Evolutionary conservation across 352 stramenopile genomes (phyloP), one percentile per base, ranked within the genome.

Genomic region (Pythium angustatum): DNA sequence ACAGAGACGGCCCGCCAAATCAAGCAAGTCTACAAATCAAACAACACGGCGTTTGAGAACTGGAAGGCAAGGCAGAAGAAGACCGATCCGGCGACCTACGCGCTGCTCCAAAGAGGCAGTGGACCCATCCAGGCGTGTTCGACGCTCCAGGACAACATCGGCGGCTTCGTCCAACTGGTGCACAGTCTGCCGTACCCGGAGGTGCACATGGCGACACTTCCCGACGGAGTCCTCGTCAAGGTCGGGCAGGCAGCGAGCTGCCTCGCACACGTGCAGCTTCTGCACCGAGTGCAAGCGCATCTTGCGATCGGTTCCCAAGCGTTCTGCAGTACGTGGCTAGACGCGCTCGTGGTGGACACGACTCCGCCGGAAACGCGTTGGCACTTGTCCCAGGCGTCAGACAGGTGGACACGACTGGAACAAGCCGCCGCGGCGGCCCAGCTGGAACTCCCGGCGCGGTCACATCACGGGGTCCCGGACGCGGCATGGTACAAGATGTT

Each of bases 11-110:
- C 50, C 15, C 2, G 31, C 7, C 30, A 57, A 8, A 3, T 57
- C 1, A 3, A 24, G 45, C 50, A 28, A 33, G 12, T 28, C 5
- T 57, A 43, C 50, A 27, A 34, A 21, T n/a, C 52, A 1, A 62
- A 62, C 40, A 41, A 26, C 15, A 43, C 40, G 5, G 54, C 54
- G 19, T 62, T 51, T 33, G 40, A 52, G 11, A 51, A 14, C 3
- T 53, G 54, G 41, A 38, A 27, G 11, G 19, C 1, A 4, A 27
- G 30, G n/a, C 30, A 44, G 8, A 40, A 38, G 26, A 52, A 51
- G 26, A 27, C 9, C 15, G 19, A 52, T n/a, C 54, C 54, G 19
- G 15, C 2, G 3, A 19, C 44, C 2, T 21, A 53, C 54, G 41
- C 44, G 2, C 1, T 31, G 1, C 2, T 52, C 22, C 15, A 19